Conservation (phyloP, 768 basidiomycete genomes). For the Leccinum variicolor region DNA sequence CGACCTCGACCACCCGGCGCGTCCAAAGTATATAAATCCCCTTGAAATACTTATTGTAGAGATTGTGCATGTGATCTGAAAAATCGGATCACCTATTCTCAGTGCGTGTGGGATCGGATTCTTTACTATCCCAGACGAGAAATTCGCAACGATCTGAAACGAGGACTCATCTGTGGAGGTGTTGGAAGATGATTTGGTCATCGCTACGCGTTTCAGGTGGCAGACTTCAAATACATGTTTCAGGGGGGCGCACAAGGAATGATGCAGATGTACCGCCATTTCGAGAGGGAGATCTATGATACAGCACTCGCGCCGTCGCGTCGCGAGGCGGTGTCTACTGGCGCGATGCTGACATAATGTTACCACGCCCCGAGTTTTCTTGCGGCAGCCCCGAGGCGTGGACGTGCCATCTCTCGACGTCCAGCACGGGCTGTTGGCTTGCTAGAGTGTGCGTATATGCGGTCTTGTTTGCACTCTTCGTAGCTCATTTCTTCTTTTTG, state of each 20-base stretch:
- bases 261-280: not conserved
- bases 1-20: not conserved
- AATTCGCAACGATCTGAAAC: not conserved
- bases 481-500: slow-evolving; percentile 1
- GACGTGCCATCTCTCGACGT: slow-evolving; percentile 28
- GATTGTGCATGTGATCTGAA: not conserved
- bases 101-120: not conserved
- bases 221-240: not conserved
- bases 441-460: slow-evolving; percentile 22
- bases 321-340: not conserved
- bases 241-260: not conserved
- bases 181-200: not conserved
- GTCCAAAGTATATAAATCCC: not conserved
- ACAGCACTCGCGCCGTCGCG: not conserved
- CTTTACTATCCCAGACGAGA: not conserved
- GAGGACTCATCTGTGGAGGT: not conserved
- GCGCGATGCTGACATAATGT: slow-evolving; percentile 29
- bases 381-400: slow-evolving; percentile 20
- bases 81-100: not conserved
- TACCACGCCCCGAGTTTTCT: slow-evolving; percentile 33
- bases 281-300: not conserved
- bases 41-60: not conserved
- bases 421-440: slow-evolving; percentile 31
- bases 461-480: not conserved
- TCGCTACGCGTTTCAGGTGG: not conserved